Base-by-base conservation (phyloP, 768 basidiomycete genomes). In the Russula foetens region DNA sequence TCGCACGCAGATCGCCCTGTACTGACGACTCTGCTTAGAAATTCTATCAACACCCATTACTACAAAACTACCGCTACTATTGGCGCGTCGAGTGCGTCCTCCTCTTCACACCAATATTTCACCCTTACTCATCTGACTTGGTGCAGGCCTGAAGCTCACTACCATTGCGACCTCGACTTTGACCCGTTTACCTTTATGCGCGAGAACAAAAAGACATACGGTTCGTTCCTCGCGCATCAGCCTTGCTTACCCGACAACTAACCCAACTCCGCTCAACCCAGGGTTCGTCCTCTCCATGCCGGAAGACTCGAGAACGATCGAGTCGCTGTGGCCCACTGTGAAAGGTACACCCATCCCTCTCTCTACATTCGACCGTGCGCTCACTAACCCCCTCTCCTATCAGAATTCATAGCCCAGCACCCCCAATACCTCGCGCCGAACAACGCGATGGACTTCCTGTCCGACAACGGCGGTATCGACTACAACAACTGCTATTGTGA, bases 1-100 rank as follows among this genome's bases (percentile, higher is more conserved):
- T 17, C n/a, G 7, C 17, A 15, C 33, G 7, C 15, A 15, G 5
- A 17, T 19, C 53, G 5, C 43, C 28, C n/a, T 17, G 24, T 24
- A 38, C 23, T 39, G 28, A 66, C 56, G 19, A 21, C 38, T 31
- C 8, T 21, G 6, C 24, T 6, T 26, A 91, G 84, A 90, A 86
- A 75, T 95, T 96, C 75, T 94, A 83, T 75, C 78, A 80, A 43
- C 92, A 95, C 63, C 83, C 86, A 58, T 73, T 94, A 9, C 74
- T 95, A 49, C 79, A 85, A 63, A 76, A 82, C 29, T 93, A 86
- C 71, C 82, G 84, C 45, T 95, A 91, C 72, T 94, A 95, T 72
- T 95, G 91, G 91, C 85, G 92, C 65, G 83, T 95, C 29, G 91
- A 93, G 86, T 90, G 68, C 71, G 87, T 74, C 24, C 38, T 46